A percentile compares a stretch with the other conserved stretches of the same genome.
These are phyloP conservation scores for Podospora conica DNA, from an alignment of 495 filamentous ascomycete genomes.

Conservation along the genomic window DNA sequence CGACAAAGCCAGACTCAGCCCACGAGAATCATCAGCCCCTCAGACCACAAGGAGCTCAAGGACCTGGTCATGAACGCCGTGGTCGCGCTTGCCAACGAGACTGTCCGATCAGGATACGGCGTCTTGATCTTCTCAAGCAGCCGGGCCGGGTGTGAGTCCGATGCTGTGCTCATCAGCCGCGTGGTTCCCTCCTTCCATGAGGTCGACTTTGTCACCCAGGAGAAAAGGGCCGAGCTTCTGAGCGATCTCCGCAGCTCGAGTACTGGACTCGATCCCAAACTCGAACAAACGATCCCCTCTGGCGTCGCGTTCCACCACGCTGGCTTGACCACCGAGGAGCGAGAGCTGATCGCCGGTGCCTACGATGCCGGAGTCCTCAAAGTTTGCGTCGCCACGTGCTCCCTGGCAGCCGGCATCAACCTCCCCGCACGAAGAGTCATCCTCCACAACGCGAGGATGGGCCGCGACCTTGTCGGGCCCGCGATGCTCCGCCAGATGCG, in stretches of 20 bases:
- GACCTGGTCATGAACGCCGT: constrained; percentile 63
- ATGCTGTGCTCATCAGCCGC: constrained; percentile 57
- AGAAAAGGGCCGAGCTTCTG: constrained; percentile 59
- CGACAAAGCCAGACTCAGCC: constrained; percentile 22
- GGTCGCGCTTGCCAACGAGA: constrained; percentile 62
- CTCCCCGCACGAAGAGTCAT: constrained; percentile 67
- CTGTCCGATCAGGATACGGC: constrained; percentile 60
- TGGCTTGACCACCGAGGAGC: constrained; percentile 73
- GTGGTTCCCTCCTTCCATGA: constrained; percentile 47
- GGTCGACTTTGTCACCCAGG: constrained; percentile 43
- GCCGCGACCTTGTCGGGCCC: constrained; percentile 67
- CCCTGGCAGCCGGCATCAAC: constrained; percentile 81
- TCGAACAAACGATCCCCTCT: constrained; percentile 56
- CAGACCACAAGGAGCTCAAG: constrained; percentile 52
- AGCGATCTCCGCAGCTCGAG: constrained; percentile 60
- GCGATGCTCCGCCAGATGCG: constrained; percentile 81
- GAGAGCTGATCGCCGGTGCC: constrained; percentile 64
- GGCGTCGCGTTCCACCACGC: constrained; percentile 79
- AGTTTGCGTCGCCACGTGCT: constrained; percentile 75
- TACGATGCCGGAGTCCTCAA: constrained; percentile 67
- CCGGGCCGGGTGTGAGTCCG: constrained; percentile 56
- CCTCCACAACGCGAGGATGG: constrained; percentile 72
- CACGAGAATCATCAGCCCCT: constrained; percentile 46
- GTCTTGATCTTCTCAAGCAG: constrained; percentile 72
- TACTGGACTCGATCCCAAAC: constrained; percentile 60